Evolutionary conservation across 2,329 filamentous ascomycete genomes (phyloP), one percentile per base, ranked within the genome.

Genomic region (Aspergillus sp.): DNA sequence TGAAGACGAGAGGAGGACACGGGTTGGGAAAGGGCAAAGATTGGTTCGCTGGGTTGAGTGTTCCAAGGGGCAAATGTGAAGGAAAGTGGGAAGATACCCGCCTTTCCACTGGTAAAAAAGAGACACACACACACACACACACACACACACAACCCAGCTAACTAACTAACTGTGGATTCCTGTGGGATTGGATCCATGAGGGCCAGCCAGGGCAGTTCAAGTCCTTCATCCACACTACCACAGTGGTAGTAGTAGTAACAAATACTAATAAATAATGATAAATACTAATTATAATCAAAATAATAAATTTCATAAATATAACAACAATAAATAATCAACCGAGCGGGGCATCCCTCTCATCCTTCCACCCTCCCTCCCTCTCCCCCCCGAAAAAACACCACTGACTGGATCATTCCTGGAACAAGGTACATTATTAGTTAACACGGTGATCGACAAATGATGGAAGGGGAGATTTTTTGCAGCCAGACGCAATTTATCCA

Each of bases 391-490:
- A 53, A 61, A 57, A 64, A 52, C 30, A 36, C 30, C 10, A 52
- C 43, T 55, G 58, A 59, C 58, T 58, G 48, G 59, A 64, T 60
- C 47, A 60, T 64, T 64, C 57, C 58, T 58, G 60, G 55, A 61
- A 58, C 50, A 59, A 59, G 59, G 61, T 55, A 59, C 60, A 59
- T 63, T 57, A 57, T 36, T 36, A 36, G 30, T 13, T 5, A 56
- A 55, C 38, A 48, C 54, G 60, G 50, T 61, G 63, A 65, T 65
- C 63, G 57, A 60, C 61, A 60, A 67, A 65, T 61, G 56, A 62
- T 51, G 21, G 38, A 57, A 55, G 45, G 43, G 45, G 54, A 55
- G 54, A 43, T 48, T 60, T 48, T 36, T 58, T n/a, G 45, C 50
- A 52, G 23, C 28, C 39, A 54, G 50, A 48, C 55, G 30, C 47